A percentile compares a stretch with the other conserved stretches of the same genome.
These are phyloP conservation scores for Hygrocybe punicea DNA, from an alignment of 768 basidiomycete genomes.

Conservation along the genomic window DNA sequence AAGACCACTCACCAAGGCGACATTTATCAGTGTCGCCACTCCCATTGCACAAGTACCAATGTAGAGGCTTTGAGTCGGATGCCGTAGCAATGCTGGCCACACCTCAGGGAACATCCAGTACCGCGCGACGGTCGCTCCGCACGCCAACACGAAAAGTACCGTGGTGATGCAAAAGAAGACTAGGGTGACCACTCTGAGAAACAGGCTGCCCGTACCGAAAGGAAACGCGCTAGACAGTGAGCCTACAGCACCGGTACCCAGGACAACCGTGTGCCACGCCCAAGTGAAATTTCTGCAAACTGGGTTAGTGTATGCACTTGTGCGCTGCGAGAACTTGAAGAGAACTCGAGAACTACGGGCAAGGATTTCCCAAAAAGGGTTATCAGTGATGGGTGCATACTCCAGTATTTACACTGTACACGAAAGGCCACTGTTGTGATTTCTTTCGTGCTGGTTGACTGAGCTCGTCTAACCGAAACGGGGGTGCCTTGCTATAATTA, in stretches of 20 bases:
- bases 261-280: constrained; percentile 45
- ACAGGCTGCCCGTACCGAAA: constrained; percentile 38
- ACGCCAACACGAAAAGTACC: constrained; percentile 49
- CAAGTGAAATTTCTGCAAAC: constrained; percentile 49
- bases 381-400: no score
- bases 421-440: no score
- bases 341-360: no score
- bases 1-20: constrained; percentile 46
- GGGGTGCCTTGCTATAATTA: no score
- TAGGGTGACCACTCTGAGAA: constrained; percentile 40
- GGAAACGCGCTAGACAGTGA: constrained; percentile 48
- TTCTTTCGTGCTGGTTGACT: background rate
- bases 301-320: constrained; percentile 17
- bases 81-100: constrained; percentile 45
- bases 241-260: constrained; percentile 54
- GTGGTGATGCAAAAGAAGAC: constrained; percentile 60
- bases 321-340: background rate
- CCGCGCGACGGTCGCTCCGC: constrained; percentile 37
- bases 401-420: no score
- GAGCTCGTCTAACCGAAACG: no score
- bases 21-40: constrained; percentile 53
- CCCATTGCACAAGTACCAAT: constrained; percentile 58
- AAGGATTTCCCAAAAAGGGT: no score
- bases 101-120: constrained; percentile 50
- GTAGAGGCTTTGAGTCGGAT: constrained; percentile 46